Base-by-base conservation (phyloP, 345 rosid genomes). In the Heritiera fomes region DNA sequence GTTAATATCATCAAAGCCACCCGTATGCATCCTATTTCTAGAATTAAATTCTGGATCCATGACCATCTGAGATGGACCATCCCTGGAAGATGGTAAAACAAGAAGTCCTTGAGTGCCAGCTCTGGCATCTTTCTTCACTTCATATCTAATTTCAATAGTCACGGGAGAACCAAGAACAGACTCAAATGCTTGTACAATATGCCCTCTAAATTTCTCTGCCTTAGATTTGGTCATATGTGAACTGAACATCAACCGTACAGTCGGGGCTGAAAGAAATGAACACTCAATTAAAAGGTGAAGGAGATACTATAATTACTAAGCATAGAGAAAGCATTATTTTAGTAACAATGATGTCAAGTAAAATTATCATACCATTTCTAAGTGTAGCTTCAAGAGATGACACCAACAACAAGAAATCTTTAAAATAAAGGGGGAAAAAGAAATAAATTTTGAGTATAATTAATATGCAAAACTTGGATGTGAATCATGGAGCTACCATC, bases 161-260 rank as follows among this genome's bases (percentile, higher is more conserved):
- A 91, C 87, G 0, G 91, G 90, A 52, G 97, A 90, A 5, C 93
- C 96, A 75, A 97, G 90, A 82, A 91, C 93, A 58, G 85, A 83
- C 60, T 93, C 99, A 72, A 97, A 94, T 74, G 98, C 98, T 87
- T 87, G 87, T 70, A 90, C 83, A 77, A 97, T 91, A 38, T 88
- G 85, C 47, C 86, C 88, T 73, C 80, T 80, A 63, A 89, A 87
- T 87, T 87, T 91, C 89, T 94, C 98, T 15, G 98, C 98, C 38
- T 87, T 86, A 8, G 86, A 76, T 82, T 87, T 91, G 3, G 90
- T 82, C 73, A 83, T 66, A 38, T 80, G 87, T 7, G 99, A 97
- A 76, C 92, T 84, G 85, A 97, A 91, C 72, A 83, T 82, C 84
- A 97, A 80, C 83, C 93, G 93, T 63, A 87, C 95, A 0, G 90